These are phyloP conservation scores for Candida buenavistaensis DNA, from an alignment of 1,139 yeast genomes.

Conservation along the genomic window DNA sequence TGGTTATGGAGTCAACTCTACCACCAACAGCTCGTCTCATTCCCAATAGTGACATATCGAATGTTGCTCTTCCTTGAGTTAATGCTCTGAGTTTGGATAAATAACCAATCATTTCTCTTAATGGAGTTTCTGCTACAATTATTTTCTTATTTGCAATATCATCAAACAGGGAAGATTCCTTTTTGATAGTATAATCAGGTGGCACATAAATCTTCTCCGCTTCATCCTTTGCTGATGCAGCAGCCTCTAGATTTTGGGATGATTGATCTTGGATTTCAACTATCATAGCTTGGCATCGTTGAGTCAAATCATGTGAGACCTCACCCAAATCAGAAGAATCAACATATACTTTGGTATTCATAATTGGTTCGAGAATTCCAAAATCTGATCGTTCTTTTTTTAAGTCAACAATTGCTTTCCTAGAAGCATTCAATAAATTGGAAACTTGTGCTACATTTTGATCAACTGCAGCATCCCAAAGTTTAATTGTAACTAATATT, in stretches of 20 bases:
- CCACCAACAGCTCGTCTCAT: conserved; percentile 63
- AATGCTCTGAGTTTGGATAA: conserved; percentile 72
- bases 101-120: conserved; percentile 89
- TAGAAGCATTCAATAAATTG: conserved; percentile 28
- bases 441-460: conserved; percentile 28
- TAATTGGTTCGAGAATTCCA: conserved; percentile 79
- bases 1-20: conserved; percentile 31
- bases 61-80: conserved; percentile 88
- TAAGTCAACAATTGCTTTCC: conserved; percentile 38
- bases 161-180: conserved; percentile 13
- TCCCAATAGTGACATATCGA: conserved; percentile 73
- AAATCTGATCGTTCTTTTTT: conserved; percentile 30
- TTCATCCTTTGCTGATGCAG: conserved; percentile 49
- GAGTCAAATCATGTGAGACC: conserved; percentile 73
- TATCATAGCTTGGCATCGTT: conserved; percentile 73
- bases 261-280: conserved; percentile 60
- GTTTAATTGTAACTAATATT: conserved; percentile 49
- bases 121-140: conserved; percentile 76
- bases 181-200: conserved; percentile 48
- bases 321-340: conserved; percentile 75
- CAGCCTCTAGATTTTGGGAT: conserved; percentile 37
- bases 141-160: conserved; percentile 47
- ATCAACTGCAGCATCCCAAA: conserved; percentile 59
- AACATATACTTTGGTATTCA: conserved; percentile 73
- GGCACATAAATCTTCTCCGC: conserved; percentile 59